Evolutionary conservation across 768 basidiomycete species (phyloP).

Genomic region (Phanerochaete carnosa): DNA sequence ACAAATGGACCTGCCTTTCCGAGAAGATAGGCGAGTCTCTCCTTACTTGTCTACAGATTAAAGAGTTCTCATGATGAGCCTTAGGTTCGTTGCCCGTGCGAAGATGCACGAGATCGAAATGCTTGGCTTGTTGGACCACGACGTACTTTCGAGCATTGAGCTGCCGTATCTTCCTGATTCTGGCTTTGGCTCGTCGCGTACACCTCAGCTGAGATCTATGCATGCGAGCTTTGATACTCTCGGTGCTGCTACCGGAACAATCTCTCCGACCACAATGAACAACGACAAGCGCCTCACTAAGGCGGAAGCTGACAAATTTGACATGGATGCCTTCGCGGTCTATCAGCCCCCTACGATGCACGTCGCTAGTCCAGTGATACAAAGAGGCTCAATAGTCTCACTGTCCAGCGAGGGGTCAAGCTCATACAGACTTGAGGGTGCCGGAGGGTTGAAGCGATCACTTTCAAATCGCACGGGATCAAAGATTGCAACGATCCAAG

Average conservation of each 20-base stretch:
- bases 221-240: conserved; percentile 2
- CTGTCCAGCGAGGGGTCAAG: conserved; percentile 10
- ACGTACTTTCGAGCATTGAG: conserved; percentile 85
- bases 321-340: conserved; percentile 63
- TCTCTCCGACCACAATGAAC: not conserved
- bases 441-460: conserved; percentile 27
- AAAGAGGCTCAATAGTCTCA: conserved; percentile 38
- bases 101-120: conserved; percentile 97
- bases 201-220: conserved; percentile 7
- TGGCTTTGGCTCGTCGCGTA: conserved; percentile 22
- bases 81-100: conserved; percentile 88
- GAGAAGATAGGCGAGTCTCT: conserved; percentile 61
- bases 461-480: conserved; percentile 36
- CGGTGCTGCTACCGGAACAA: conserved; percentile 16
- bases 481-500: conserved; percentile 65
- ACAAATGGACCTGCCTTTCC: conserved; percentile 81
- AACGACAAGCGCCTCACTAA: conserved; percentile 20
- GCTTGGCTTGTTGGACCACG: conserved; percentile 89
- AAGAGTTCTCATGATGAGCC: not conserved
- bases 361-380: conserved; percentile 30
- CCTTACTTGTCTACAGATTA: not conserved
- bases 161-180: conserved; percentile 70
- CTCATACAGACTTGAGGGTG: not conserved
- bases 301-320: conserved; percentile 69
- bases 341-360: conserved; percentile 22